Percentiles rank a stretch among this genome's conserved stretches.
These are phyloP conservation scores for Eragrostis nindensis DNA, from an alignment of 176 grass and related monocot genomes.

Conservation along the genomic window DNA sequence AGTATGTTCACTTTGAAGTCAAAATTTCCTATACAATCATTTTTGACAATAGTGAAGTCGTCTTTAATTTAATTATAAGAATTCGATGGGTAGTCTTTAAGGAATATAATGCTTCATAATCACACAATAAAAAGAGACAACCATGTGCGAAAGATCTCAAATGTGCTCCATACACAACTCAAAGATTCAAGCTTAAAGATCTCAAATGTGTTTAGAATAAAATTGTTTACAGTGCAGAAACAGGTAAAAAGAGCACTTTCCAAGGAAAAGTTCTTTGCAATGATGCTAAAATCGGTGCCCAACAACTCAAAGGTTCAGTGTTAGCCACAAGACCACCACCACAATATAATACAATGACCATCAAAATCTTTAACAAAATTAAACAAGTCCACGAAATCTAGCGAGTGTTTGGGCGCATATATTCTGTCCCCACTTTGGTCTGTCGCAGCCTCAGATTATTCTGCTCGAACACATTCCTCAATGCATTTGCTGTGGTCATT, in stretches of 20 bases:
- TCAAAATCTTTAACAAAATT: neutral
- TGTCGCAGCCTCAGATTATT: neutral
- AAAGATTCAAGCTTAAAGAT: constrained; percentile 20
- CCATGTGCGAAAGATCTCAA: too few relatives aligned
- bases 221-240: neutral
- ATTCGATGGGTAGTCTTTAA: too few relatives aligned
- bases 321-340: neutral
- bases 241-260: neutral
- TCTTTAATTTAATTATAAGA: too few relatives aligned
- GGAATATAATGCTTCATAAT: too few relatives aligned
- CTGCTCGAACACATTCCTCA: too few relatives aligned
- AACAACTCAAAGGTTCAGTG: neutral
- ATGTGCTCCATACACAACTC: too few relatives aligned
- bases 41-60: too few relatives aligned
- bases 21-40: too few relatives aligned
- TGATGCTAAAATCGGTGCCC: neutral
- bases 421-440: constrained; percentile 31
- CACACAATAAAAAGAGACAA: too few relatives aligned
- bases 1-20: too few relatives aligned
- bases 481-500: too few relatives aligned
- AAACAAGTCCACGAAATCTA: neutral
- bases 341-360: constrained; percentile 22
- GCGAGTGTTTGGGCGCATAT: constrained; percentile 20
- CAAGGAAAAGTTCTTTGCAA: neutral
- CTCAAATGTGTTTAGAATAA: neutral